phyloP scores from a whole-genome alignment of 2,329 filamentous ascomycete genomes.

The Emydomyces testavorans region DNA sequence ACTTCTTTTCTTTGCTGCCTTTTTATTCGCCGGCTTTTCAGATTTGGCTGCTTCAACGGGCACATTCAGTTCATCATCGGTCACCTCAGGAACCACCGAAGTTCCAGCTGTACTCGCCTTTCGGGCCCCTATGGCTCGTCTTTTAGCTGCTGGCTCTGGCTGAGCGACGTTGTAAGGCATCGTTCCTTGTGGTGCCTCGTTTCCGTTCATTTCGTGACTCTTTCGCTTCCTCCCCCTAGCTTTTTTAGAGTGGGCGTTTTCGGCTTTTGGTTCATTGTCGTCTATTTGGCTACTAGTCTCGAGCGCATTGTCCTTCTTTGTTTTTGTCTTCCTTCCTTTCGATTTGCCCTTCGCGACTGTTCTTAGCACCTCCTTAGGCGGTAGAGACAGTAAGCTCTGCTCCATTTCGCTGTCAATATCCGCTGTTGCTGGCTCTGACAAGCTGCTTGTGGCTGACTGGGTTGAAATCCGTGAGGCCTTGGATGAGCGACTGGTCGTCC shows the following conservation, averaged over 20 bases:
- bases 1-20: slow-evolving; percentile 27
- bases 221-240: slow-evolving; percentile 49
- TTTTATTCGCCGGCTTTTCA: slow-evolving; percentile 33
- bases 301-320: neutral
- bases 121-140: slow-evolving; percentile 44
- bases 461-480: slow-evolving; percentile 56
- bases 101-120: slow-evolving; percentile 37
- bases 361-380: slow-evolving; percentile 45
- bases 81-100: slow-evolving; percentile 13
- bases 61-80: slow-evolving; percentile 20
- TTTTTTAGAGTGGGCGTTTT: slow-evolving; percentile 30
- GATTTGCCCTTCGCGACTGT: slow-evolving; percentile 30
- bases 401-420: slow-evolving; percentile 44
- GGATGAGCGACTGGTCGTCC: slow-evolving; percentile 48
- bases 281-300: neutral
- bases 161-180: slow-evolving; percentile 15
- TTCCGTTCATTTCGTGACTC: slow-evolving; percentile 44
- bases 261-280: slow-evolving; percentile 13
- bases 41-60: slow-evolving; percentile 1
- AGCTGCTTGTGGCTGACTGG: slow-evolving; percentile 37
- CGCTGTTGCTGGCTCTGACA: slow-evolving; percentile 35
- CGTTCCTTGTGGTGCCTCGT: slow-evolving; percentile 18
- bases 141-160: slow-evolving; percentile 43
- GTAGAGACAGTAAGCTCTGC: slow-evolving; percentile 43
- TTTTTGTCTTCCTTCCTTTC: slow-evolving; percentile 23